Base-by-base conservation (phyloP, 306 rosid genomes). In the Amphicarpaea edgeworthii region DNA sequence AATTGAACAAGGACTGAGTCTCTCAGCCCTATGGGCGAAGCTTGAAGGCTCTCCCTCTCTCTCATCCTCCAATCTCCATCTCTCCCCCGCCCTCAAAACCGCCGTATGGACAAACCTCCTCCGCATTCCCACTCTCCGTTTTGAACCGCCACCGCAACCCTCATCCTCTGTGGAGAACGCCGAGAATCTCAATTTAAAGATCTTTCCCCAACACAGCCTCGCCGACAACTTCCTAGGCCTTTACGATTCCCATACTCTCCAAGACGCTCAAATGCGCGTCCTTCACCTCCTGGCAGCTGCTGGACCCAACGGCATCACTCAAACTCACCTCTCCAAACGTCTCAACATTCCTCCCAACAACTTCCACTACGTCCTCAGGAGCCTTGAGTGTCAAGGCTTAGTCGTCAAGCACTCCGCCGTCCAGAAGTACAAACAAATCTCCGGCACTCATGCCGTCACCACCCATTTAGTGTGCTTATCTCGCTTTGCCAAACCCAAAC, bases 331-430 rank as follows among this genome's bases (percentile, higher is more conserved):
- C 63, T 88, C 88, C 7, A 92, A 92, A 61, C 91, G 83, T 12
- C 79, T 95, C 60, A 87, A 84, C 32, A 83, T 90, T 26, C 88
- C 89, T 77, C 83, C 85, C 5, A 90, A 71, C 58, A 92, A 92
- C 78, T 87, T 92, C 28, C 83, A 79, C 70, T 92, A 95, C 50
- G 90, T 89, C 12, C 68, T 92, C 72, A 85, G 75, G 82, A 87
- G 75, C 73, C 97, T 95, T 1, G 98, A 95, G 70, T 85, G 90
- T 46, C 97, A 89, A 74, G 97, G 97, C 7, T 83, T 92, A 43
- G 82, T 95, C 50, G 90, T 85, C 23, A 81, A 90, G 89, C 92
- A 85, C 47, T 80, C 91, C 67, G 96, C 96, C 0, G 74, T 95
- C 34, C 85, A 92, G 70, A 89, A 86, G 79, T 90, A 83, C 43